A percentile compares a stretch with the other conserved stretches of the same genome.
Evolutionary conservation across 345 rosid species (phyloP).

Genomic region (Theobroma cacao): DNA sequence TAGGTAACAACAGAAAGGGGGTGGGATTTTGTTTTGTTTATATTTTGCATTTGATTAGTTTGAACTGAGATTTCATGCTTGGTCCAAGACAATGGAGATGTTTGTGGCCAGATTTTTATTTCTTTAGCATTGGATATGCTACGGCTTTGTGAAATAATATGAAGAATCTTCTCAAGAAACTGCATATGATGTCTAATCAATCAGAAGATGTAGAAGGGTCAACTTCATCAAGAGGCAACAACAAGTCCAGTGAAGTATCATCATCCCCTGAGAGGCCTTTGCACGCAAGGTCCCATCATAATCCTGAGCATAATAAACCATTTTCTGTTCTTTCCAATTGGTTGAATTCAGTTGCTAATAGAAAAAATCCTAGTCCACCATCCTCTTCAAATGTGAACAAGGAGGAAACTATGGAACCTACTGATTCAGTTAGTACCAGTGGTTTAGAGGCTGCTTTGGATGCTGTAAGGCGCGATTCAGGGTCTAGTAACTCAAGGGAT

Average conservation of each 20-base stretch:
- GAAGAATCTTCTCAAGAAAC: slow-evolving; percentile 90
- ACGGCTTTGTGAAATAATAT: slow-evolving; percentile 40
- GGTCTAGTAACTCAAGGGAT: slow-evolving; percentile 58
- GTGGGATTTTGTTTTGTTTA: slow-evolving; percentile 15
- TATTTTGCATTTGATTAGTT: slow-evolving; percentile 6
- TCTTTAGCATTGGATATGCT: slow-evolving; percentile 43
- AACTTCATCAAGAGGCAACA: slow-evolving; percentile 48
- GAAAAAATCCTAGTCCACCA: slow-evolving; percentile 55
- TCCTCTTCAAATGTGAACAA: slow-evolving; percentile 52
- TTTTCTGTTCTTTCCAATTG: slow-evolving; percentile 73
- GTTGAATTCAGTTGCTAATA: slow-evolving; percentile 72
- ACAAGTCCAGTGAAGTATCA: slow-evolving; percentile 43
- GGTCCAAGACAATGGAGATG: slow-evolving; percentile 71
- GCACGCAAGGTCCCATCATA: slow-evolving; percentile 36
- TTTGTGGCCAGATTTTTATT: slow-evolving; percentile 48
- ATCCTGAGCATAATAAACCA: slow-evolving; percentile 56
- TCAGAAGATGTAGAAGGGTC: slow-evolving; percentile 63
- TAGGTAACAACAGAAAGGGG: slow-evolving; percentile 12
- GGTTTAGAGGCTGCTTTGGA: slow-evolving; percentile 43
- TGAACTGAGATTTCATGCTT: slow-evolving; percentile 40
- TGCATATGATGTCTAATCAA: slow-evolving; percentile 65
- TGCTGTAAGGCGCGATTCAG: slow-evolving; percentile 48
- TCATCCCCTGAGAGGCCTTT: slow-evolving; percentile 44
- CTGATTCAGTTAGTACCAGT: slow-evolving; percentile 39
- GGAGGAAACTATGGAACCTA: slow-evolving; percentile 47